phyloP scores from a whole-genome alignment of 495 filamentous ascomycete genomes.

The Paragyromitra xinjiangensis region DNA sequence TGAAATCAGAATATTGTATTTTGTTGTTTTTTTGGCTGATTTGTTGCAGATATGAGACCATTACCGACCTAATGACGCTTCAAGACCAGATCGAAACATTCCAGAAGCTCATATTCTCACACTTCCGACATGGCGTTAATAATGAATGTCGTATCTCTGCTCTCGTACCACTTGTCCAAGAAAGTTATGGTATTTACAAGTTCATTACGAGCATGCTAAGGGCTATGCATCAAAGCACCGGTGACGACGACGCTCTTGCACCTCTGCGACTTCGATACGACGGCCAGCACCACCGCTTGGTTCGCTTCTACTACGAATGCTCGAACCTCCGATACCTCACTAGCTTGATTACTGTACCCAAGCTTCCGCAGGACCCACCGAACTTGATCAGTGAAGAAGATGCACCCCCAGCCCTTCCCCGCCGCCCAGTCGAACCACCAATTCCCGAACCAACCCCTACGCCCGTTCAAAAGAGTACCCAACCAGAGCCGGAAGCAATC shows the following conservation, averaged over 20 bases:
- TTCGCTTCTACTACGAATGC: conserved; percentile 99
- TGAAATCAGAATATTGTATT: conserved; percentile 48
- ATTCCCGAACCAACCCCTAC: conserved; percentile 72
- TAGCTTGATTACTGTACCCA: conserved; percentile 93
- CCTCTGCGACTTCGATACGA: conserved; percentile 88
- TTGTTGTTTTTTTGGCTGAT: conserved; percentile 12
- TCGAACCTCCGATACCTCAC: conserved; percentile 96
- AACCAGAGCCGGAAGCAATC: conserved; percentile 88
- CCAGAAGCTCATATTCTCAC: conserved; percentile 96
- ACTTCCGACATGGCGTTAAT: conserved; percentile 87
- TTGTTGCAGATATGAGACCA: conserved; percentile 82
- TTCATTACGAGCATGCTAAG: conserved; percentile 94
- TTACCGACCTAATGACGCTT: conserved; percentile 92
- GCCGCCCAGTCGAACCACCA: conserved; percentile 70
- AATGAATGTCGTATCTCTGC: conserved; percentile 97
- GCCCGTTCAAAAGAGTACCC: conserved; percentile 65
- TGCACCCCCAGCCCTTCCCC: conserved; percentile 80
- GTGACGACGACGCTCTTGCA: conserved; percentile 93
- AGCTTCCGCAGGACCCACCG: conserved; percentile 92
- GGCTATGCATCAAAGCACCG: conserved; percentile 97
- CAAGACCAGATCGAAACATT: conserved; percentile 98
- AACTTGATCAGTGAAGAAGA: conserved; percentile 86
- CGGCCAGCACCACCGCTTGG: conserved; percentile 91
- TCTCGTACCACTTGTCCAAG: conserved; percentile 89
- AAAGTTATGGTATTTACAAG: conserved; percentile 98